Base-by-base conservation (phyloP, 495 filamentous ascomycete species). In the Neurospora intermedia region DNA sequence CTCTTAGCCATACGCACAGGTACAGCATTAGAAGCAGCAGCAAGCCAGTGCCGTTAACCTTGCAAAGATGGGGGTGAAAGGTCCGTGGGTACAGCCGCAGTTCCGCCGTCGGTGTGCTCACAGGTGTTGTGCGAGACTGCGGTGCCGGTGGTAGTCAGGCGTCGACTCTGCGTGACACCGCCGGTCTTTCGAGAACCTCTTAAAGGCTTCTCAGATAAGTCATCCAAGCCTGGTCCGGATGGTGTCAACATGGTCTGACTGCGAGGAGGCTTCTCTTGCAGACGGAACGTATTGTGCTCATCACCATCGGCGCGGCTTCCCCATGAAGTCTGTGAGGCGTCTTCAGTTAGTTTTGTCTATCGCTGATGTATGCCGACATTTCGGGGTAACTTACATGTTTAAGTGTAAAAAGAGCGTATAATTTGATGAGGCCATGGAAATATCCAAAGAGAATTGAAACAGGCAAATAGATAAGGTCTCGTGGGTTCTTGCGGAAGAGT, bases 381-480 rank as follows among this genome's bases (percentile, higher is more conserved):
- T 27, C 27, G 69, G 62, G 69, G 39, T 69, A 38, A 77, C 89
- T 83, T 84, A 92, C 91, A 83, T 89, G 86, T 80, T 90, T 88
- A 35, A 92, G 84, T 66, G 92, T 93, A 70, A 88, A 83, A 66
- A 90, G 84, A 4, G 92, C 91, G 74, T 92, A 92, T 71, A 94
- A 84, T 83, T 94, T 94, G 82, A 94, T 90, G 41, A 90, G 79
- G 40, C 91, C 91, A 79, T 94, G 91, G 77, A 93, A 87, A 79
- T 92, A 94, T 54, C 91, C 91, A 74, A 94, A 94, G 5, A 93
- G 71, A 59, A 95, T 88, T 2, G 90, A 92, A n/a, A 90, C 84
- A 5, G 92, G 92, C 42, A 94, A 79, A 74, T 89, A 88, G 40
- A 90, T 73, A 59, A 92, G 84, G 77, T 96, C 92, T 27, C 84